phyloP scores from a whole-genome alignment of 371 early-diverging fungal genomes.

The Thermomucor indicae-seudaticae region DNA sequence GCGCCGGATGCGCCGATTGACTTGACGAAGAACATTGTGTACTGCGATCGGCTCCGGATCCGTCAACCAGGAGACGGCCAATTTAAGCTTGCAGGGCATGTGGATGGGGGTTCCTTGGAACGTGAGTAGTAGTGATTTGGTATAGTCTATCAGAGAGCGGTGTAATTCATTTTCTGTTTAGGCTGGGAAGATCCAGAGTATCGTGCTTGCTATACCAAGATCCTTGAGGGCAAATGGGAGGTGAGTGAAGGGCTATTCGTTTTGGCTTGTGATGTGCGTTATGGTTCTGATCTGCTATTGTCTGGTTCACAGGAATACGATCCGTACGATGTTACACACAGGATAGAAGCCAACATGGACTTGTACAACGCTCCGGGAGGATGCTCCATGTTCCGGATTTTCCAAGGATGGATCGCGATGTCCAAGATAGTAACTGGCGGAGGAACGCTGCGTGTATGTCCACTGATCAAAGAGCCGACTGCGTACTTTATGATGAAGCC shows the following conservation, averaged over 20 bases:
- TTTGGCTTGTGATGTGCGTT: too few relatives aligned
- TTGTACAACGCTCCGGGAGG: constrained; percentile 30
- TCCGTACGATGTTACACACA: constrained; percentile 38
- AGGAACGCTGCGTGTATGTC: constrained; percentile 35
- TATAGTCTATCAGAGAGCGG: background rate
- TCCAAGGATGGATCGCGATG: constrained; percentile 45
- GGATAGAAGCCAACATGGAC: constrained; percentile 34
- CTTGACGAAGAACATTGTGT: constrained; percentile 27
- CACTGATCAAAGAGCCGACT: constrained; percentile 32
- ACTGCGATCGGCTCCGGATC: constrained; percentile 39
- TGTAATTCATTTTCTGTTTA: background rate
- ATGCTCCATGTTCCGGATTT: constrained; percentile 37
- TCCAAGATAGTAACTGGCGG: constrained; percentile 25
- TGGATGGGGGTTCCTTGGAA: constrained; percentile 39
- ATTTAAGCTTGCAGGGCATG: constrained; percentile 30
- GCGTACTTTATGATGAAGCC: constrained; percentile 43
- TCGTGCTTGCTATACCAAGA: constrained; percentile 19
- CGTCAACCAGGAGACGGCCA: constrained; percentile 24
- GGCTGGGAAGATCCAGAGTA: constrained; percentile 32
- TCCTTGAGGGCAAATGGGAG: constrained; percentile 22
- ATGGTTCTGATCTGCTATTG: background rate
- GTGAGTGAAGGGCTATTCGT: too few relatives aligned
- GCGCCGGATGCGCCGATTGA: constrained; percentile 19
- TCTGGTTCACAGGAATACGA: constrained; percentile 17
- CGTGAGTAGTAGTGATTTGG: constrained; percentile 4